Conservation (phyloP, 2,329 filamentous ascomycete species). For the Phaeosphaeria sp. region DNA sequence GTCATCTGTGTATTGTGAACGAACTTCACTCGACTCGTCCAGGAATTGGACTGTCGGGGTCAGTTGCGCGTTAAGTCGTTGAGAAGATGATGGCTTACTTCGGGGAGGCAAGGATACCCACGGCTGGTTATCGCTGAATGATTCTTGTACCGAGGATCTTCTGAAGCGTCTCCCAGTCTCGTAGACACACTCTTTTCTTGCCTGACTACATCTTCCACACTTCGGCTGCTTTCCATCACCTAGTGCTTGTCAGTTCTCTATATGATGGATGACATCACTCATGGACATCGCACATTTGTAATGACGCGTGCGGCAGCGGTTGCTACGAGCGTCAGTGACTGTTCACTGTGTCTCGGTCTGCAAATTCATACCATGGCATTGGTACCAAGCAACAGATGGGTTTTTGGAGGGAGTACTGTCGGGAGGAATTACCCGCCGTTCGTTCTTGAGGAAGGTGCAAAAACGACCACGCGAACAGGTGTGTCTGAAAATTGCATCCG, state of each 20-base stretch:
- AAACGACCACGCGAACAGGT: conserved; percentile 1
- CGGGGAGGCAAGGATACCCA: conserved; percentile 46
- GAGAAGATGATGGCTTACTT: conserved; percentile 25
- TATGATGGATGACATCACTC: background rate
- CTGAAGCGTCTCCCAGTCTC: conserved; percentile 45
- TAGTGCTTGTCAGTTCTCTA: conserved; percentile 22
- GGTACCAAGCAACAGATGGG: conserved; percentile 9
- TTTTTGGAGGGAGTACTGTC: conserved; percentile 6
- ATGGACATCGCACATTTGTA: conserved; percentile 39
- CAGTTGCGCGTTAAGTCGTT: conserved; percentile 4
- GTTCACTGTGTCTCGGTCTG: background rate
- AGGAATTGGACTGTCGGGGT: conserved; percentile 44
- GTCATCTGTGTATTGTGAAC: conserved; percentile 38
- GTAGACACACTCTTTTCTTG: conserved; percentile 43
- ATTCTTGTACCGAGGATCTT: conserved; percentile 42
- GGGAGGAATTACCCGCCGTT: conserved; percentile 29
- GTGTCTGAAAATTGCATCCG: background rate
- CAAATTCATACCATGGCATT: conserved; percentile 44
- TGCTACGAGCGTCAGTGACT: conserved; percentile 33
- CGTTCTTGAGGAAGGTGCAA: conserved; percentile 5
- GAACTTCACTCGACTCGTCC: conserved; percentile 44
- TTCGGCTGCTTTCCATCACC: conserved; percentile 45
- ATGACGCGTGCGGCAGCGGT: conserved; percentile 47
- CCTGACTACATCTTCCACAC: conserved; percentile 41
- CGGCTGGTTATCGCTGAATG: conserved; percentile 39